A percentile compares a stretch with the other conserved stretches of the same genome.
Conservation (phyloP, 129 eudicot species). For the Chrysanthemum lavandulifolium region DNA sequence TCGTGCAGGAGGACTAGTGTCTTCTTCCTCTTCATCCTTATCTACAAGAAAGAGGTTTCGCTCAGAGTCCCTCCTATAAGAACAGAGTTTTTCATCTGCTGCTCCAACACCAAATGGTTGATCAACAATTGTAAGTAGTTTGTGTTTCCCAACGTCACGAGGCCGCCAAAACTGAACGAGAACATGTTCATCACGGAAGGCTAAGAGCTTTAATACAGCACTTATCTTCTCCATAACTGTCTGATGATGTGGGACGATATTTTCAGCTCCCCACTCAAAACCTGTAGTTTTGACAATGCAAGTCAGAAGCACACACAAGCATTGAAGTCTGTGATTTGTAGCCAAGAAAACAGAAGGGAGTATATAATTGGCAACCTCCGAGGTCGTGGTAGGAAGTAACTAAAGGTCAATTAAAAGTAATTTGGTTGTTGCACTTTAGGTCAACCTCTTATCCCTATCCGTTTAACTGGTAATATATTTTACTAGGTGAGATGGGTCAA, state of each 20-base stretch:
- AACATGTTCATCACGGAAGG: conserved; percentile 3
- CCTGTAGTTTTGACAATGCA: neutral
- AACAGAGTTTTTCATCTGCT: neutral
- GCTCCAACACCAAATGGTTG: conserved; percentile 15
- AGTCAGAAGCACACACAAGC: neutral
- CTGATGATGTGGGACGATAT: neutral
- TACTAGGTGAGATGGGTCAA: neutral
- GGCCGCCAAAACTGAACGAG: conserved; percentile 13
- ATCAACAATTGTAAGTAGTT: conserved; percentile 3
- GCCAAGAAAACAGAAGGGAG: neutral
- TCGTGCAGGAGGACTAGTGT: conserved; percentile 5
- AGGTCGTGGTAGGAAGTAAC: too few relatives aligned
- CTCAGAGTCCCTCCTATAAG: conserved; percentile 7
- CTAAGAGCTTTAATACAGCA: conserved; percentile 15
- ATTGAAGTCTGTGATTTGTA: too few relatives aligned
- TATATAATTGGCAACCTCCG: too few relatives aligned
- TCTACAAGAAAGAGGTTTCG: neutral
- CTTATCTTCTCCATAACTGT: neutral
- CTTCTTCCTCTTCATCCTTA: conserved; percentile 1
- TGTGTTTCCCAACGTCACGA: neutral
- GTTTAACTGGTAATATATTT: too few relatives aligned
- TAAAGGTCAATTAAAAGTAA: too few relatives aligned
- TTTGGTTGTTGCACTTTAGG: too few relatives aligned
- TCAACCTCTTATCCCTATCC: too few relatives aligned
- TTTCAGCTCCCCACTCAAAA: neutral